Conservation (phyloP, 768 basidiomycete genomes). For the Rhizopogon vesiculosus region DNA sequence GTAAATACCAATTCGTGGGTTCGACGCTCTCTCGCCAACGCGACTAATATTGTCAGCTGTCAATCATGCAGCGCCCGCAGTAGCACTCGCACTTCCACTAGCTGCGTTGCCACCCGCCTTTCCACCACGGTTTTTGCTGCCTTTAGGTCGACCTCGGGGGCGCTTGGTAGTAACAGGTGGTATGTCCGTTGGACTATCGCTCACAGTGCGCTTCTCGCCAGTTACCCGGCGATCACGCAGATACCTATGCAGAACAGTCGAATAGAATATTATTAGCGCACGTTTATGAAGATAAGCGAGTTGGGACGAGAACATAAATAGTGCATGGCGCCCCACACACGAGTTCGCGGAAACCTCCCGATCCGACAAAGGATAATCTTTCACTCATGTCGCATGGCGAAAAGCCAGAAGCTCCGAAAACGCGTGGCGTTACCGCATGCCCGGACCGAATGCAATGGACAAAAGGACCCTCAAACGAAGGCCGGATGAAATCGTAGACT, state of each 20-base stretch:
- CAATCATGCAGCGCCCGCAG: constrained; percentile 5
- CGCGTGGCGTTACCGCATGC: neutral
- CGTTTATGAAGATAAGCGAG: neutral
- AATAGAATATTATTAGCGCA: constrained; percentile 9
- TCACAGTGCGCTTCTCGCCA: constrained; percentile 33
- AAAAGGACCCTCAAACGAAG: neutral
- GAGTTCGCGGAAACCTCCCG: neutral
- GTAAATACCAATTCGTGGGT: neutral
- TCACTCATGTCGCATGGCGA: neutral
- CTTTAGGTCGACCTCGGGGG: constrained; percentile 64
- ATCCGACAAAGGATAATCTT: neutral
- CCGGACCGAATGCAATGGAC: neutral
- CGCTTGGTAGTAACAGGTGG: constrained; percentile 35
- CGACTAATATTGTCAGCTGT: neutral
- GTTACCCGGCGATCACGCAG: constrained; percentile 58
- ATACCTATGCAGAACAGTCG: constrained; percentile 35
- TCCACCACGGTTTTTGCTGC: constrained; percentile 52
- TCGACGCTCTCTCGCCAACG: neutral
- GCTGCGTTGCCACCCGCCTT: constrained; percentile 5
- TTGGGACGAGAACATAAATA: neutral
- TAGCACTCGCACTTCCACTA: constrained; percentile 1
- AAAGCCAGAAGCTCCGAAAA: neutral
- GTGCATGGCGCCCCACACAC: neutral
- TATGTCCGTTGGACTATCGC: constrained; percentile 25
- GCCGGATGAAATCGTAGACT: constrained; percentile 24